Evolutionary conservation across 176 grass and related monocot species (phyloP), one percentile per base, ranked within the genome.

Genomic region (Triticum monococcum): DNA sequence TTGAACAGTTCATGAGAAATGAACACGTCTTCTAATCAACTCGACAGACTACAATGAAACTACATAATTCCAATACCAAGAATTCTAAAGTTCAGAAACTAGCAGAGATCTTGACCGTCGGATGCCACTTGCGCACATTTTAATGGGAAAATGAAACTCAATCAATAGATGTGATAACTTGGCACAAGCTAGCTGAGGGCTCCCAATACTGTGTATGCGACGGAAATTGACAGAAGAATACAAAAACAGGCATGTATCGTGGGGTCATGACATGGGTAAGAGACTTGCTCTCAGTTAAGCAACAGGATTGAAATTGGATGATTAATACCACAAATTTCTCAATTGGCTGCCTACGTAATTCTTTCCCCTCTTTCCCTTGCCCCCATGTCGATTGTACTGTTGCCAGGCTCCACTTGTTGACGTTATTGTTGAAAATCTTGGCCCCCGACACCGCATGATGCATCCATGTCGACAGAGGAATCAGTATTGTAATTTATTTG

Each of bases 401-500:
- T 60, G 43, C 75, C 72, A 75, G 75, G 81, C 60, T 68, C 75
- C 45, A 36, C 35, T 62, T 84, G 56, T 59, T 80, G 85, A 84
- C 60, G 14, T 60, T 54, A 90, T 90, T 30, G 67, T 84, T 91
- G 67, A 90, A 87, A 87, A 84, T 76, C 81, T 84, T 11, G 26
- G 45, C 22, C 67, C 45, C 67, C 80, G 38, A 75, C 50, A 2
- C 18, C 40, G 37, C 59, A 24, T 37, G 85, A 61, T 79, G 80
- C 45, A 43, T 81, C 8, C 30, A 81, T 12, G 62, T 14, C 64
- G 8, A 46, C 0, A 0, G 0, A 26, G 12, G 22, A 23, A 40
- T 12, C 20, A 23, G 57, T 67, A 75, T 41, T 70, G 10, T 20
- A 72, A 9, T 36, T n/a, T 60, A 22, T 23, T 23, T 41, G 40